Percentiles rank a stretch among this genome's conserved stretches.
Evolutionary conservation across 192 early-diverging fungal genomes (phyloP).

Genomic region (Endogone sp.): DNA sequence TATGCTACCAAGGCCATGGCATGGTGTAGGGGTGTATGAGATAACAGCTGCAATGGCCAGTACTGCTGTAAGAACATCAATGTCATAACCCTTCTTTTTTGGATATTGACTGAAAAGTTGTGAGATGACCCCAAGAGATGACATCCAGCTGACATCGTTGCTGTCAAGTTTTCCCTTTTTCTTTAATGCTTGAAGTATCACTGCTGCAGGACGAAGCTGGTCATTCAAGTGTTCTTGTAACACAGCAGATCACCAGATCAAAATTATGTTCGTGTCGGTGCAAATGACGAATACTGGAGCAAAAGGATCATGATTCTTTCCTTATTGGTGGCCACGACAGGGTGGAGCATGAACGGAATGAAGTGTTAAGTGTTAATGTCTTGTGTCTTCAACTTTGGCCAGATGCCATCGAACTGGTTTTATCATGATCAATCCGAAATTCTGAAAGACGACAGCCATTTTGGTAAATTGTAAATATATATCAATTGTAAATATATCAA

Average conservation of each 20-base stretch:
- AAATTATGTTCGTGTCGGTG: no score
- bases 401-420: no score
- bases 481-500: no score
- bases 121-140: constrained; percentile 4
- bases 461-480: no score
- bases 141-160: neutral
- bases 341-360: no score
- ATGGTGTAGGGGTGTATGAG: constrained; percentile 13
- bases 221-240: constrained; percentile 9
- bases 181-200: constrained; percentile 11
- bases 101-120: constrained; percentile 12
- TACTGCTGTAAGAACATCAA: constrained; percentile 16
- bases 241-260: constrained; percentile 12
- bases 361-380: no score
- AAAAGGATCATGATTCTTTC: no score
- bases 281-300: no score
- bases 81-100: constrained; percentile 12
- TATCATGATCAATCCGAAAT: no score
- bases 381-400: no score
- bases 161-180: constrained; percentile 6
- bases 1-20: constrained; percentile 10
- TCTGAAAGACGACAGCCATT: no score
- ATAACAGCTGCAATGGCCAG: constrained; percentile 7
- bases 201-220: constrained; percentile 13
- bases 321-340: no score